Base-by-base conservation (phyloP, 2,329 filamentous ascomycete species). In the Colletotrichum tamarilloi region DNA sequence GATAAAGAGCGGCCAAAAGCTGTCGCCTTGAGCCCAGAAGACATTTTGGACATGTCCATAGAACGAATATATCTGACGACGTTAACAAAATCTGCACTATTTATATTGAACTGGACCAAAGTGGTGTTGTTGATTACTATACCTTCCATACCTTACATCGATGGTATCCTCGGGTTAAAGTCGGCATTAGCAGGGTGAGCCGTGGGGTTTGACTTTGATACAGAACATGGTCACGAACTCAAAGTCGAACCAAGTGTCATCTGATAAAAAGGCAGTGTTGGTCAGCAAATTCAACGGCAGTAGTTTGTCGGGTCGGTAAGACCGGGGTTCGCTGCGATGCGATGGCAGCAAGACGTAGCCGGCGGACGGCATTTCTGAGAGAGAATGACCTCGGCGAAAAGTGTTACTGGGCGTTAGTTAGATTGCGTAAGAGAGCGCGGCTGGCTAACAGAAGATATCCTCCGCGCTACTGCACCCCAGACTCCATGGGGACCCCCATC, bases 381-480 rank as follows among this genome's bases (percentile, higher is more conserved):
- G 11, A 24, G 28, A 30, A 30, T 14, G 38, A 11, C 22, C 52
- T 28, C 32, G 9, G 16, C 4, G 12, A 35, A 0, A 5, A n/a
- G 35, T 49, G 70, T 24, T 73, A 30, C 24, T 30, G 22, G 24
- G 16, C 42, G 67, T 73, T 69, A 69, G 55, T 46, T 42, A 30
- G 19, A 1, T 7, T 1, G 7, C n/a, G 9, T 0, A 1, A 8
- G 3, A 4, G 1, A 1, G 0, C 4, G 4, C 6, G 2, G 1
- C 2, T 2, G 1, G 3, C 1, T 73, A 73, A 70, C 70, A 70
- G 11, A 19, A 8, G 1, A 3, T 24, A 66, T 62, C 70, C 16
- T 4, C 4, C 5, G 22, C 72, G 72, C 72, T 72, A 74, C 62
- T 72, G 52, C 32, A 72, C 72, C 72, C 72, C 72, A 68, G 62